Percentiles rank a stretch among this genome's conserved stretches.
phyloP scores from a whole-genome alignment of 129 eudicot species.

The Flaveria sonorensis region DNA sequence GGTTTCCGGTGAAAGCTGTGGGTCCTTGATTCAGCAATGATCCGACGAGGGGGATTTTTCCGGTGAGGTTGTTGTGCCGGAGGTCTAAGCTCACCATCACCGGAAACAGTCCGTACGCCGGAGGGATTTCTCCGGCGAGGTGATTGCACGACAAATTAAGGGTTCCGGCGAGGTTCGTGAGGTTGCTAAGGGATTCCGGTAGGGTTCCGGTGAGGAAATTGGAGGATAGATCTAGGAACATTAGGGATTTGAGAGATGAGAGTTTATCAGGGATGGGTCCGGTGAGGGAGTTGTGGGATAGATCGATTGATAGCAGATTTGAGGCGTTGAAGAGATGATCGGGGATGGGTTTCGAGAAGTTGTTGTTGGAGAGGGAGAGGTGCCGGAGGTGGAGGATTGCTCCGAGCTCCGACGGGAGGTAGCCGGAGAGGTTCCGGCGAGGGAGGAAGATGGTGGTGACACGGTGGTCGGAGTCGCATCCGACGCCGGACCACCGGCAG shows the following conservation, averaged over 20 bases:
- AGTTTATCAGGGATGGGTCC: slow-evolving; percentile 59
- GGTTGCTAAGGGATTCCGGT: slow-evolving; percentile 51
- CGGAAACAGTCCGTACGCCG: slow-evolving; percentile 70
- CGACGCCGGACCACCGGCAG: slow-evolving; percentile 73
- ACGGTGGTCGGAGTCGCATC: slow-evolving; percentile 49
- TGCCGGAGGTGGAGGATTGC: slow-evolving; percentile 54
- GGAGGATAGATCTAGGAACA: slow-evolving; percentile 57
- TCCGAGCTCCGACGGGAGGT: slow-evolving; percentile 89
- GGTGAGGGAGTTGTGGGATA: slow-evolving; percentile 58
- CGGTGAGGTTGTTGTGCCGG: slow-evolving; percentile 73
- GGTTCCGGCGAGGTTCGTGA: slow-evolving; percentile 64
- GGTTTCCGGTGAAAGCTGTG: slow-evolving; percentile 87
- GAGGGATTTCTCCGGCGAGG: slow-evolving; percentile 75
- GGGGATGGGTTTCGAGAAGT: slow-evolving; percentile 58
- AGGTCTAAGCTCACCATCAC: slow-evolving; percentile 81
- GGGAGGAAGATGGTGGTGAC: slow-evolving; percentile 61
- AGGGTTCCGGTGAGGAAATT: slow-evolving; percentile 63
- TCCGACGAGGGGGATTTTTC: slow-evolving; percentile 81
- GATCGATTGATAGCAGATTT: slow-evolving; percentile 54
- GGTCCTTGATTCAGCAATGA: slow-evolving; percentile 91
- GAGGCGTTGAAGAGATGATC: slow-evolving; percentile 55
- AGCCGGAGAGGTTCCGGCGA: slow-evolving; percentile 62
- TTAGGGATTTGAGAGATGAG: slow-evolving; percentile 38
- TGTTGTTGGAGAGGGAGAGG: slow-evolving; percentile 53
- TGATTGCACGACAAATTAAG: slow-evolving; percentile 66